phyloP scores from a whole-genome alignment of 2,329 filamentous ascomycete genomes.

The Colletotrichum acutatum region DNA sequence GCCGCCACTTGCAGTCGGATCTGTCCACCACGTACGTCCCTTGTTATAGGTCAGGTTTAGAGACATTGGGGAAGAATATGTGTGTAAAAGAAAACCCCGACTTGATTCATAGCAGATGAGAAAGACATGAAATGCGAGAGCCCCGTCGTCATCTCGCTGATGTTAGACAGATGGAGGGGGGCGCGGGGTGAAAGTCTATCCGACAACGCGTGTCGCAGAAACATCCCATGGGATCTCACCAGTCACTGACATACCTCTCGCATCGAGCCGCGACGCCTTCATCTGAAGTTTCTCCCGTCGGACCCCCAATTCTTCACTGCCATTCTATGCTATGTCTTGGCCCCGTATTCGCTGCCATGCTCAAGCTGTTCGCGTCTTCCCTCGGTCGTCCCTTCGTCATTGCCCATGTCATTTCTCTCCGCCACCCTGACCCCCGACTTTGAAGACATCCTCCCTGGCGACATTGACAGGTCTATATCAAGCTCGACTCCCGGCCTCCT shows the following conservation, averaged over 20 bases:
- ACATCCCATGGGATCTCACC: background rate
- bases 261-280: background rate
- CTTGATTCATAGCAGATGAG: too few species aligned
- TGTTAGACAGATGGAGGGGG: too few species aligned
- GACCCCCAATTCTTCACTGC: background rate
- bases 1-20: background rate
- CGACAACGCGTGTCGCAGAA: background rate
- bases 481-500: too few species aligned
- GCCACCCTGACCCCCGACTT: too few species aligned
- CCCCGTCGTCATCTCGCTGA: background rate
- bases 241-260: background rate
- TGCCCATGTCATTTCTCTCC: background rate
- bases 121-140: background rate
- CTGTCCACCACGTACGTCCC: background rate
- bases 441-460: too few species aligned
- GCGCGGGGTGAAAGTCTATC: background rate
- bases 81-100: too few species aligned
- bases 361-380: constrained; percentile 8
- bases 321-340: background rate
- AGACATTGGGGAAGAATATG: too few species aligned
- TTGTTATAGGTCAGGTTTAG: background rate
- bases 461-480: too few species aligned
- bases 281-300: background rate
- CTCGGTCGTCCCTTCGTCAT: constrained; percentile 7
- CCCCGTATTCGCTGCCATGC: constrained; percentile 11